Evolutionary conservation across 176 grass and related monocot species (phyloP).

Genomic region (Pontederia paniculata): DNA sequence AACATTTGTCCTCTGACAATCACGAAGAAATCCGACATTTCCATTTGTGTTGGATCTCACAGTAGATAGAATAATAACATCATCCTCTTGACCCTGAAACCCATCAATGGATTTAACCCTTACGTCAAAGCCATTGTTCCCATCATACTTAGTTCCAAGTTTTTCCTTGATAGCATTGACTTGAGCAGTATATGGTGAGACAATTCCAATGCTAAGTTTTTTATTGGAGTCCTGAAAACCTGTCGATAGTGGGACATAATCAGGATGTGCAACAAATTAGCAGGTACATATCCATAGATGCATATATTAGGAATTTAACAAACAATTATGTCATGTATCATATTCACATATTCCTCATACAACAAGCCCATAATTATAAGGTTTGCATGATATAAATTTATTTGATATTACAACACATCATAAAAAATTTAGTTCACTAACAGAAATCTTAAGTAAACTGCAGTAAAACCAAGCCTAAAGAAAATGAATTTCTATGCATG

Average conservation of each 20-base stretch:
- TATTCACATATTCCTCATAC: no score
- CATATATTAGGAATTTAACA: no score
- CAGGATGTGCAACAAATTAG: background rate
- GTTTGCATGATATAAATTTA: no score
- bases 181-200: slow-evolving; percentile 68
- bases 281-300: no score
- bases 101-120: slow-evolving; percentile 66
- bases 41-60: slow-evolving; percentile 49
- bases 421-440: no score
- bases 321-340: no score
- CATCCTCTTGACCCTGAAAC: slow-evolving; percentile 78
- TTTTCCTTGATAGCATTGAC: slow-evolving; percentile 39
- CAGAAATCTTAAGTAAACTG: no score
- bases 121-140: slow-evolving; percentile 35
- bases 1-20: slow-evolving; percentile 68
- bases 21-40: slow-evolving; percentile 47
- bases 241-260: slow-evolving; percentile 12
- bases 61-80: slow-evolving; percentile 69
- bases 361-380: no score
- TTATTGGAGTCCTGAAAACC: slow-evolving; percentile 28
- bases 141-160: slow-evolving; percentile 39
- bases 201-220: slow-evolving; percentile 41
- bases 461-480: no score
- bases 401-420: no score
- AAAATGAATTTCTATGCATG: no score